Evolutionary conservation across 805 yeast genomes (phyloP).

Genomic region (Ogataea haglerorum): DNA sequence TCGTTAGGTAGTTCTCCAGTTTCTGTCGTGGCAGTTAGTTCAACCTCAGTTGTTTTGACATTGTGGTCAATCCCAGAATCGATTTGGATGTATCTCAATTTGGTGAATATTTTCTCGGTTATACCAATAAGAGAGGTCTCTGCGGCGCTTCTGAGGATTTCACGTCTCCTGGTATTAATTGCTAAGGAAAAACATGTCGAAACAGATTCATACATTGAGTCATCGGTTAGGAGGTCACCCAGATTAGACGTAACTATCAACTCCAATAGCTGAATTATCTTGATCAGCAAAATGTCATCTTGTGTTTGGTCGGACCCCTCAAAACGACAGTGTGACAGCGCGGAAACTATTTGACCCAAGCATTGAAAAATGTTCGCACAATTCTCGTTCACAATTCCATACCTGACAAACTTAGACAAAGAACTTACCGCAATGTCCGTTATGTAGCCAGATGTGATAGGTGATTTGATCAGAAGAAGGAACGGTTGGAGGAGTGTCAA

Average conservation of each 20-base stretch:
- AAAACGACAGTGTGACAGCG: constrained; percentile 90
- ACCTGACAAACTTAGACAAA: constrained; percentile 66
- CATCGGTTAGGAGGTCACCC: constrained; percentile 70
- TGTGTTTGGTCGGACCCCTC: constrained; percentile 91
- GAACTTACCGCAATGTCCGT: constrained; percentile 80
- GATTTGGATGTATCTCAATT: constrained; percentile 50
- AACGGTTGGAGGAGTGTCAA: constrained; percentile 83
- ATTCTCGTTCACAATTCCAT: constrained; percentile 55
- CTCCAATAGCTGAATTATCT: constrained; percentile 75
- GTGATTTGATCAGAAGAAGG: constrained; percentile 74
- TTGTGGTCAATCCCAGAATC: constrained; percentile 29
- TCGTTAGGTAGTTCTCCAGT: constrained; percentile 49
- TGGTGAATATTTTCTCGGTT: constrained; percentile 63
- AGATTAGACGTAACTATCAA: constrained; percentile 59
- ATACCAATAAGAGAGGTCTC: constrained; percentile 74
- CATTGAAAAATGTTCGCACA: constrained; percentile 57
- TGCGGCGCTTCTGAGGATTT: constrained; percentile 83
- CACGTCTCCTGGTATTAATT: constrained; percentile 87
- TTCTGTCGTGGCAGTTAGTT: constrained; percentile 24
- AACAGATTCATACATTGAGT: constrained; percentile 79
- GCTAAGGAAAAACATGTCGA: constrained; percentile 91
- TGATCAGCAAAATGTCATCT: constrained; percentile 86
- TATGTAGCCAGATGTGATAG: constrained; percentile 80
- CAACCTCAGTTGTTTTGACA: constrained; percentile 27
- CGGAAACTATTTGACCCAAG: constrained; percentile 61